Evolutionary conservation across 441 rosid genomes (phyloP), one percentile per base, ranked within the genome.

Genomic region (Mallotus japonicus): DNA sequence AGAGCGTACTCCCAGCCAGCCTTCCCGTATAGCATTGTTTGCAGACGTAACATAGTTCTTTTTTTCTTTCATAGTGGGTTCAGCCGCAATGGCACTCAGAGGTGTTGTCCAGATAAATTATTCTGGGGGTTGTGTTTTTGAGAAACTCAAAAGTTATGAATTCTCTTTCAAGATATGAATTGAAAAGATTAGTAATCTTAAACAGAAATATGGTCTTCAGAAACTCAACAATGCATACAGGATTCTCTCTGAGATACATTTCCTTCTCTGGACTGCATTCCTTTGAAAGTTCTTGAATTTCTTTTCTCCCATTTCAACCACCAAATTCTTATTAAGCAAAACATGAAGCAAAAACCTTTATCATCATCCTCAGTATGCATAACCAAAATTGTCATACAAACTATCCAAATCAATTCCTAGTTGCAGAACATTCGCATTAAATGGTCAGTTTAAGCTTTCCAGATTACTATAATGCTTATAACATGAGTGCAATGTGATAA

Each of bases 391-490:
- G 32, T 65, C 8, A 7, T 16, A 14, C 9, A 13, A 6, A 37
- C 40, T 37, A 47, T 49, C 57, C 22, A 47, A n/a, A 47, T 28
- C 14, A 50, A 40, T 65, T 65, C 12, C 15, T 17, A 49, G 7
- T 62, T 50, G 40, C 12, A 69, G 19, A 69, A 32, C 0, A 3
- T 69, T 62, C 14, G 17, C 37, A 32, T 51, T 24, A n/a, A 19
- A 42, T 42, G 20, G 66, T n/a, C 0, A 34, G 19, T 20, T 51
- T n/a, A 22, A 47, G 32, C 13, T 53, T 67, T 28, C 22, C 11
- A 70, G 62, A 15, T 47, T 47, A 40, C 9, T 51, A 73, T 63
- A 73, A 16, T 62, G 20, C 57, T 60, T 37, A 40, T n/a, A 14
- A 17, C 62, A 72, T 28, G 40, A 61, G 14, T 20, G 37, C 66